Conservation (phyloP, 768 basidiomycete genomes). For the Leccinum ochraceum region DNA sequence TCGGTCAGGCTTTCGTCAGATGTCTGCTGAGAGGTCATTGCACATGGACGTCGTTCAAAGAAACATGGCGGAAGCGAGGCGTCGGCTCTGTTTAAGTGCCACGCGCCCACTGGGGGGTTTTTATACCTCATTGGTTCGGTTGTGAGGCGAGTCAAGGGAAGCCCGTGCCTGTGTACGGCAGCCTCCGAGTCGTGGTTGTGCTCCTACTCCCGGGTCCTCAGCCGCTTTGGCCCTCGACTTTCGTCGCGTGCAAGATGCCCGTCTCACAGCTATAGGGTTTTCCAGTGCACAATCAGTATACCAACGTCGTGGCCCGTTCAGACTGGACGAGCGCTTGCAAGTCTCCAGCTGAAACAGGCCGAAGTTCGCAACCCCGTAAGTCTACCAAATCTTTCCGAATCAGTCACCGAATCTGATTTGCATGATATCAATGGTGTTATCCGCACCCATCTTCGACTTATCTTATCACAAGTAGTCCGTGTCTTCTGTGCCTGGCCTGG, state of each 20-base stretch:
- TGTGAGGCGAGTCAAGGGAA: not conserved
- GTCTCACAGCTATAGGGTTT: too few relatives aligned
- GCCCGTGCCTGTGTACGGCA: too few relatives aligned
- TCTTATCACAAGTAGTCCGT: not conserved
- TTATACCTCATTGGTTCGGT: not conserved
- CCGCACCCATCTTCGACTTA: not conserved
- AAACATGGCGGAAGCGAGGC: not conserved
- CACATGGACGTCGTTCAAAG: not conserved
- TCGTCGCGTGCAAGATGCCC: too few relatives aligned
- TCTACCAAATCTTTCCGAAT: too few relatives aligned
- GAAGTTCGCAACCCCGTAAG: too few relatives aligned
- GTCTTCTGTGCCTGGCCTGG: not conserved
- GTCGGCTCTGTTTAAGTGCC: conserved; percentile 19
- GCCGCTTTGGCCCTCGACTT: too few relatives aligned
- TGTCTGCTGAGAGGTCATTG: conserved; percentile 11
- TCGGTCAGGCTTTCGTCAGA: conserved; percentile 8
- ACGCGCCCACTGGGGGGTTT: not conserved
- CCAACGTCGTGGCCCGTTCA: too few relatives aligned
- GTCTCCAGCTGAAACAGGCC: too few relatives aligned
- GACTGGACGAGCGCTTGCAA: too few relatives aligned
- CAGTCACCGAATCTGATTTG: not conserved
- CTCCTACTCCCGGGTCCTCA: too few relatives aligned
- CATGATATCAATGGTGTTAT: not conserved
- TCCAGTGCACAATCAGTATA: too few relatives aligned
- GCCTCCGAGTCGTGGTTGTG: too few relatives aligned